A percentile compares a stretch with the other conserved stretches of the same genome.
Evolutionary conservation across 225 moss, liverwort and hornwort species (phyloP).

Genomic region (Physcomitrellopsis africana): DNA sequence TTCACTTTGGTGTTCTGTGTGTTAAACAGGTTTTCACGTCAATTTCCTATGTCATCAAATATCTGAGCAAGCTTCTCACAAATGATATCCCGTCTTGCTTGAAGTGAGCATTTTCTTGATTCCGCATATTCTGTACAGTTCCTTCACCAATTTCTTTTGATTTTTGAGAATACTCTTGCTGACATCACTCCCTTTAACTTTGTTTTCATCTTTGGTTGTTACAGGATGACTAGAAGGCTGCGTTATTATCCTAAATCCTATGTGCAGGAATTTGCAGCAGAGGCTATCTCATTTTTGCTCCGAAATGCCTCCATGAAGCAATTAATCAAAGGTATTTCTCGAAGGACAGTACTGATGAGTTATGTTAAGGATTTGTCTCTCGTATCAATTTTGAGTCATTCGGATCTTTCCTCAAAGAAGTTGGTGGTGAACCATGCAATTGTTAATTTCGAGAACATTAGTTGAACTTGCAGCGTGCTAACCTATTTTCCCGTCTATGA

Average conservation of each 20-base stretch:
- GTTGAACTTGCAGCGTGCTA: conserved; percentile 19
- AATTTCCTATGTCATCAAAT: conserved; percentile 87
- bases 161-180: conserved; percentile 4
- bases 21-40: conserved; percentile 79
- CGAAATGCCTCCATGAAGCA: conserved; percentile 87
- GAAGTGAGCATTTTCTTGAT: conserved; percentile 56
- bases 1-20: conserved; percentile 20
- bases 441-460: neutral
- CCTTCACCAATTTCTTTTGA: conserved; percentile 6
- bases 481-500: conserved; percentile 14
- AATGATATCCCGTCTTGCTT: conserved; percentile 79
- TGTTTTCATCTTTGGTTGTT: conserved; percentile 21
- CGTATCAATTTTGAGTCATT: neutral
- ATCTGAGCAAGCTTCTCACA: conserved; percentile 71
- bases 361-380: conserved; percentile 16
- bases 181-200: conserved; percentile 24
- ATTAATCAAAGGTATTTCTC: conserved; percentile 74
- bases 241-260: conserved; percentile 81
- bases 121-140: conserved; percentile 11
- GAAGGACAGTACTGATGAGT: neutral
- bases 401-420: neutral
- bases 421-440: conserved; percentile 13
- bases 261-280: conserved; percentile 95
- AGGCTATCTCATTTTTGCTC: conserved; percentile 88
- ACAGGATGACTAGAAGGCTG: conserved; percentile 80